Percentiles rank a stretch among this genome's conserved stretches.
Conservation (phyloP, 768 basidiomycete species). For the Rhizopogon sp. region DNA sequence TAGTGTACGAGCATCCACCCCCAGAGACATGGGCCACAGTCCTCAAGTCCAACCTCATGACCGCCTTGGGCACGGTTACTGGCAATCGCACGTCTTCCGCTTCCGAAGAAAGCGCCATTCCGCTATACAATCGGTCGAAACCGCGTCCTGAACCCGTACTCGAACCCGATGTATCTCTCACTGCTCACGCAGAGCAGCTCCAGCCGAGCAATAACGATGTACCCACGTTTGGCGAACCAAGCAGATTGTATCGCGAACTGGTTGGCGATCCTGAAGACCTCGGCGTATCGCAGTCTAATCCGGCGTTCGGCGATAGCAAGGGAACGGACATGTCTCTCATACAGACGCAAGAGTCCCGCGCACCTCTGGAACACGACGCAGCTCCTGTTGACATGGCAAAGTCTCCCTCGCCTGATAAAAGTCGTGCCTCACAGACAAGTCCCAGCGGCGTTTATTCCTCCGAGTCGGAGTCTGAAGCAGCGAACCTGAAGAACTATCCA, state of each 20-base stretch:
- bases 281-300: neutral
- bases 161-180: neutral
- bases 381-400: neutral
- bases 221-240: conserved; percentile 25
- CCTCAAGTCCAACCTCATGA: conserved; percentile 39
- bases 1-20: neutral
- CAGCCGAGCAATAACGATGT: conserved; percentile 14
- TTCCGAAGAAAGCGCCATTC: neutral
- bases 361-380: conserved; percentile 6
- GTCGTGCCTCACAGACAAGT: conserved; percentile 5
- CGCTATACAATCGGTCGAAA: neutral
- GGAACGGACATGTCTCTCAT: conserved; percentile 2
- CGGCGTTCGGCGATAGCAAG: conserved; percentile 2
- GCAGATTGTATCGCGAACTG: conserved; percentile 22
- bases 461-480: conserved; percentile 12
- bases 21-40: conserved; percentile 37
- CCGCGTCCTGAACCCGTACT: conserved; percentile 5
- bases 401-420: neutral
- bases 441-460: conserved; percentile 22
- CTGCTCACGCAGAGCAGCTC: neutral
- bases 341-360: conserved; percentile 10
- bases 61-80: conserved; percentile 46
- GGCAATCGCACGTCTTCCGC: conserved; percentile 28
- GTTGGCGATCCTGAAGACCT: conserved; percentile 8
- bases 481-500: conserved; percentile 20